A percentile compares a stretch with the other conserved stretches of the same genome.
phyloP scores from a whole-genome alignment of 1,139 yeast genomes.

The Suhomyces atakaporum region DNA sequence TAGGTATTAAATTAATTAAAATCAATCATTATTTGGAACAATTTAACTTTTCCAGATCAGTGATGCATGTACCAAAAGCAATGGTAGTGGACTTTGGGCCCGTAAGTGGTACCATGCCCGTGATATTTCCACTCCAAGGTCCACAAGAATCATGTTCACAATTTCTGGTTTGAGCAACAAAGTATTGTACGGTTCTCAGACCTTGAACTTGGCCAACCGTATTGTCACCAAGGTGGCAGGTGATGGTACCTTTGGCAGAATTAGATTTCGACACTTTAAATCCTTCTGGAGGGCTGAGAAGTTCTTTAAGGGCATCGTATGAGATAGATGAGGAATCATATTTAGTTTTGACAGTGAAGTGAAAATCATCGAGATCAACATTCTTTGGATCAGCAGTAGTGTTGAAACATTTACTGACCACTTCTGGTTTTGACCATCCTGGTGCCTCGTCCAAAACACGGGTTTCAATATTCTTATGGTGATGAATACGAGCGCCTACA shows the following conservation, averaged over 20 bases:
- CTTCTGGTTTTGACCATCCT: neutral
- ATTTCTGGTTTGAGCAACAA: conserved; percentile 3
- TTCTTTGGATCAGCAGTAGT: neutral
- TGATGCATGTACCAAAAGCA: neutral
- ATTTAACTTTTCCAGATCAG: neutral
- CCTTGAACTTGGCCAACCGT: neutral
- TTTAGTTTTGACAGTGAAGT: neutral
- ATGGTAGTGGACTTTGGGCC: neutral
- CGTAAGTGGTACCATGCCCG: conserved; percentile 2
- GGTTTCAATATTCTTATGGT: neutral
- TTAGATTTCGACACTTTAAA: neutral
- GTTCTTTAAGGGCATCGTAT: neutral
- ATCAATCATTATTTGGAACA: neutral
- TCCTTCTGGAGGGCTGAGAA: conserved; percentile 1
- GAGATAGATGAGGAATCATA: neutral
- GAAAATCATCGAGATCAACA: neutral
- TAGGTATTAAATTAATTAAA: neutral
- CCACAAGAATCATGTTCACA: conserved; percentile 1
- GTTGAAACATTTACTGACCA: neutral
- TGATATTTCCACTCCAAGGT: conserved; percentile 2
- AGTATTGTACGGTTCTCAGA: conserved; percentile 1
- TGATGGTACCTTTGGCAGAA: neutral
- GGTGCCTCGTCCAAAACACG: neutral
- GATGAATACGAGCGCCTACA: neutral
- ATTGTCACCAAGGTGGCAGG: neutral